Evolutionary conservation across 495 filamentous ascomycete genomes (phyloP), one percentile per base, ranked within the genome.

Genomic region (Penicillium crystallinum): DNA sequence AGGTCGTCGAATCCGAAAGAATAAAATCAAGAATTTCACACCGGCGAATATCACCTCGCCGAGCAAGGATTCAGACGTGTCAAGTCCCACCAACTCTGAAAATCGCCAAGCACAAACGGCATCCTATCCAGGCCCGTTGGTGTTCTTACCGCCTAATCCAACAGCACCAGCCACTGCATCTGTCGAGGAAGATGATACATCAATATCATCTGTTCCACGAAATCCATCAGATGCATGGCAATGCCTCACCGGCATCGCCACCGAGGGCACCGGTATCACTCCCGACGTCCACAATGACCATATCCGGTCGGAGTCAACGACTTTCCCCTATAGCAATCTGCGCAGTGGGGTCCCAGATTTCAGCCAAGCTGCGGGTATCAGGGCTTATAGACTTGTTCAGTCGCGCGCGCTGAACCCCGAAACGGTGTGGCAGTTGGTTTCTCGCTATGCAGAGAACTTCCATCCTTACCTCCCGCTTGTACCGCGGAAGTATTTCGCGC

Each of bases 401-500:
- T 68, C 74, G 27, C 75, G 78, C 3, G 67, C 68, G 10, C 63
- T 84, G 10, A 69, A 76, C 33, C 61, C 76, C 1, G 66, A 63
- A 14, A 74, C 72, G 6, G 70, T 83, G 12, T 76, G 70, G 61
- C 68, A 78, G 36, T 56, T 84, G 49, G 67, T 84, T 33, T 62
- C 65, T 15, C 75, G 78, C 33, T 84, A 80, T 41, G 74, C 71
- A 14, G 67, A 78, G 27, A 68, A 78, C 46, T 86, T 82, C 54
- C 81, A 86, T 58, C 81, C 80, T 5, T 85, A 80, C 62, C 81
- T 84, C 31, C 82, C 82, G 2, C 61, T 86, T 17, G 82, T 83
- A 0, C 79, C 79, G 0, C 68, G 70, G 14, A 71, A 74, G 39
- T 78, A 79, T 29, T 81, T 86, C 41, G 68, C 79, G 33, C 69